A percentile compares a stretch with the other conserved stretches of the same genome.
phyloP scores from a whole-genome alignment of 2,329 filamentous ascomycete genomes.

The Cytospora schulzeri region DNA sequence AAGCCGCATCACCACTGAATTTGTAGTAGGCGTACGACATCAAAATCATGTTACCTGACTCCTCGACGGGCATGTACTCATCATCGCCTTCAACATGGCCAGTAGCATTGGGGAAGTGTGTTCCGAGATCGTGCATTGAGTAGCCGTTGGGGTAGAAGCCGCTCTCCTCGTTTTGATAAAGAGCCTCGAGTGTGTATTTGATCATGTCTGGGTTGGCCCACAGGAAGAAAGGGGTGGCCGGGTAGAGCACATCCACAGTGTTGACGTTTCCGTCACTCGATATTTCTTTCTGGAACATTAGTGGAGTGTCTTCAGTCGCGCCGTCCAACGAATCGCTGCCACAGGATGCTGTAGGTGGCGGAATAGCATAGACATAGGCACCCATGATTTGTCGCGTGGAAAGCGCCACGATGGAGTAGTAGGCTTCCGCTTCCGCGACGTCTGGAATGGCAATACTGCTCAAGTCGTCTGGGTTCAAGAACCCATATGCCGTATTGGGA shows the following conservation, averaged over 20 bases:
- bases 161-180: conserved; percentile 77
- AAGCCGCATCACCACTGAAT: conserved; percentile 28
- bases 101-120: conserved; percentile 71
- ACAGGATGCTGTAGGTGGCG: conserved; percentile 45
- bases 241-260: conserved; percentile 84
- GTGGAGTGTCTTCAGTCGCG: conserved; percentile 52
- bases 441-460: conserved; percentile 64
- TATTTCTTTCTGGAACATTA: conserved; percentile 82
- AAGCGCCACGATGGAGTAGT: conserved; percentile 76
- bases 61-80: conserved; percentile 74
- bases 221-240: conserved; percentile 79
- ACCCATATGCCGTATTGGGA: conserved; percentile 30
- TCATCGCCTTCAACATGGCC: conserved; percentile 68
- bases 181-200: conserved; percentile 74
- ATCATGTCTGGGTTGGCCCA: conserved; percentile 82
- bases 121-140: conserved; percentile 74
- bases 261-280: conserved; percentile 82
- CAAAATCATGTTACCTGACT: conserved; percentile 74
- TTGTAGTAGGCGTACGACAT: conserved; percentile 47
- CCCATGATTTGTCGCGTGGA: conserved; percentile 79
- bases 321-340: conserved; percentile 6
- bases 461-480: conserved; percentile 69
- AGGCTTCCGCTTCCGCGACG: conserved; percentile 70
- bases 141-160: conserved; percentile 82
- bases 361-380: conserved; percentile 73